phyloP scores from a whole-genome alignment of 495 filamentous ascomycete species.

The Aspergillus homomorphus region DNA sequence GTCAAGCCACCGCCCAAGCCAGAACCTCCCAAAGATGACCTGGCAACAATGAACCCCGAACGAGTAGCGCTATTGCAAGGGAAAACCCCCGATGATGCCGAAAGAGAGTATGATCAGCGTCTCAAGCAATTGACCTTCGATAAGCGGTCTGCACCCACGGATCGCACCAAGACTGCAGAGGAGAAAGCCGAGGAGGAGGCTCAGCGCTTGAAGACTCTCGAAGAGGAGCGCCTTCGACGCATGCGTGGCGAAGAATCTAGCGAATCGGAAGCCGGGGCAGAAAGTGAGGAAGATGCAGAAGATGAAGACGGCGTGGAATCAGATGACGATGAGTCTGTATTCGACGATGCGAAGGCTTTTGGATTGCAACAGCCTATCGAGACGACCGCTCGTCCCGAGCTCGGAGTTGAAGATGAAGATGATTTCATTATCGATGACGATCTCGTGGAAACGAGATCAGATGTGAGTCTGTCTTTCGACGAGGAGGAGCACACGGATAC shows the following conservation, averaged over 20 bases:
- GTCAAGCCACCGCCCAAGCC: slow-evolving; percentile 41
- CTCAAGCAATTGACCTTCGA: slow-evolving; percentile 80
- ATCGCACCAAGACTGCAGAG: slow-evolving; percentile 87
- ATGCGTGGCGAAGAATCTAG: slow-evolving; percentile 43
- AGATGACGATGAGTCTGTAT: slow-evolving; percentile 36
- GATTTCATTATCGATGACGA: slow-evolving; percentile 89
- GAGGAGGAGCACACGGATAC: slow-evolving; percentile 45
- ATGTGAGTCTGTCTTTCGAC: slow-evolving; percentile 51
- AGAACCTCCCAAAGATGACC: slow-evolving; percentile 40
- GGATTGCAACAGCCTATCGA: slow-evolving; percentile 44
- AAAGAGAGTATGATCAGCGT: slow-evolving; percentile 81
- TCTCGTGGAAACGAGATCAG: slow-evolving; percentile 58
- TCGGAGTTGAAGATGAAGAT: slow-evolving; percentile 81
- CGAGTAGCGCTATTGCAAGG: slow-evolving; percentile 57
- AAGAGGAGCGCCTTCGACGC: slow-evolving; percentile 62
- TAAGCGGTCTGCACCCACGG: slow-evolving; percentile 75
- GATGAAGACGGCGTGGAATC: slow-evolving; percentile 37
- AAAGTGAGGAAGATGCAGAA: slow-evolving; percentile 46
- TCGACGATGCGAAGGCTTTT: slow-evolving; percentile 55
- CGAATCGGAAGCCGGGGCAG: slow-evolving; percentile 40
- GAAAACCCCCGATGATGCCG: slow-evolving; percentile 58
- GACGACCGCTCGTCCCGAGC: slow-evolving; percentile 32
- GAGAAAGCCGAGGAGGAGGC: slow-evolving; percentile 77
- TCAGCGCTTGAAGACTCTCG: slow-evolving; percentile 69
- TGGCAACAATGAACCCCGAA: slow-evolving; percentile 57